A percentile compares a stretch with the other conserved stretches of the same genome.
These are phyloP conservation scores for Cryptococcus hybrid DNA, from an alignment of 1,284 basidiomycete species.

Conservation along the genomic window DNA sequence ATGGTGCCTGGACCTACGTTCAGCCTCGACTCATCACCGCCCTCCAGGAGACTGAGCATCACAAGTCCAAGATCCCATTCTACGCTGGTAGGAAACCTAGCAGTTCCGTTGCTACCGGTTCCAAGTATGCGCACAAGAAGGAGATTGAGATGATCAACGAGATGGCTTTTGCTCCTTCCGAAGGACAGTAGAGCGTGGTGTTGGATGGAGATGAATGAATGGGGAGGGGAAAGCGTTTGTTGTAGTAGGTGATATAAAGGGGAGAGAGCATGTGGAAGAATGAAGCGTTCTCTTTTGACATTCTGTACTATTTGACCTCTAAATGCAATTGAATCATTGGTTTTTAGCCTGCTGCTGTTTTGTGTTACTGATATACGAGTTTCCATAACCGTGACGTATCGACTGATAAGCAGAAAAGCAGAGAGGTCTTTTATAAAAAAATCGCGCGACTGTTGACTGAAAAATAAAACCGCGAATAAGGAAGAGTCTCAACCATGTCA, in stretches of 20 bases:
- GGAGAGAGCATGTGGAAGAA: background rate
- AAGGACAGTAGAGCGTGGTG: background rate
- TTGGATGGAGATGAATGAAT: too few relatives aligned
- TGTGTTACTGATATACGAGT: too few relatives aligned
- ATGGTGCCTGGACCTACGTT: constrained; percentile 90
- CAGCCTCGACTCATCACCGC: constrained; percentile 79
- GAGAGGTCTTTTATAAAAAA: too few relatives aligned
- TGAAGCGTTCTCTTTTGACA: background rate
- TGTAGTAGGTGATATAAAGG: background rate
- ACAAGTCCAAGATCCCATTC: constrained; percentile 81
- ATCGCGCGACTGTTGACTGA: too few relatives aligned
- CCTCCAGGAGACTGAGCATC: constrained; percentile 78
- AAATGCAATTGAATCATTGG: too few relatives aligned
- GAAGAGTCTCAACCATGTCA: too few relatives aligned
- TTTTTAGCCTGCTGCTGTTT: too few relatives aligned
- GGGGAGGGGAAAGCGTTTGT: background rate
- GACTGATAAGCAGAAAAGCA: too few relatives aligned
- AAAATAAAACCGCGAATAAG: too few relatives aligned
- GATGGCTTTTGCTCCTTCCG: constrained; percentile 41
- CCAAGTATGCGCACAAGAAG: constrained; percentile 72
- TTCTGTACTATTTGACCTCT: background rate
- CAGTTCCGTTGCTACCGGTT: constrained; percentile 60
- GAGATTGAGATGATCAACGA: constrained; percentile 73
- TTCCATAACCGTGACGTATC: too few relatives aligned
- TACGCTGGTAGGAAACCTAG: constrained; percentile 86